Base-by-base conservation (phyloP, 306 rosid genomes). In the Acacia confusa region DNA sequence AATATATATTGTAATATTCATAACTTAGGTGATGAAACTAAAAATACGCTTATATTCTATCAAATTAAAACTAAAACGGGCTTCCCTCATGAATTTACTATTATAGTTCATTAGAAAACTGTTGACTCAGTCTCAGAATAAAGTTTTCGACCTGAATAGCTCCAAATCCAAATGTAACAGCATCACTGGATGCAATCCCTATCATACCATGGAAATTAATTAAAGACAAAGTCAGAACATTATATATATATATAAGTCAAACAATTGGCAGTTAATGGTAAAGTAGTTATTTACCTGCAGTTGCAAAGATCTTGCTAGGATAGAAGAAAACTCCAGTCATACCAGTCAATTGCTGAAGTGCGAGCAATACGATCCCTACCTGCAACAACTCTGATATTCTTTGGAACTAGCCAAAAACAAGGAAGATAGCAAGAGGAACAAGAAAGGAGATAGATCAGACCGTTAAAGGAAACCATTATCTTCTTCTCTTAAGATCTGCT, bases 391-490 rank as follows among this genome's bases (percentile, higher is more conserved):
- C 24, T 24, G 34, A 61, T 47, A 27, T 24, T 24, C 28, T 83
- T 81, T 69, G 53, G 40, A 75, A 70, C 48, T 41, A 15, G 11
- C 36, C 72, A 22, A 27, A 53, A 7, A 61, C 8, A 72, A 67
- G 28, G 30, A 38, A 27, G 14, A 50, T 50, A 19, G 70, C 43
- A 65, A 69, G 55, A 28, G 36, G 24, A 24, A 52, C 19, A 43
- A 50, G 85, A 55, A 68, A 17, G 72, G 45, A 40, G 9, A 40
- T 40, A 40, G 13, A 61, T 60, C 72, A 69, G 84, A 91, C 97
- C 94, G 71, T 90, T 69, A 93, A 88, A 61, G 96, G 97, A 84
- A 81, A 86, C 91, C 96, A 88, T 58, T 93, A 91, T 93, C 96
- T 91, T 89, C 79, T 93, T 81, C 82, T 86, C 88, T 74, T 86